Evolutionary conservation across 1,139 yeast genomes (phyloP).

Genomic region (Torulaspora pretoriensis): DNA sequence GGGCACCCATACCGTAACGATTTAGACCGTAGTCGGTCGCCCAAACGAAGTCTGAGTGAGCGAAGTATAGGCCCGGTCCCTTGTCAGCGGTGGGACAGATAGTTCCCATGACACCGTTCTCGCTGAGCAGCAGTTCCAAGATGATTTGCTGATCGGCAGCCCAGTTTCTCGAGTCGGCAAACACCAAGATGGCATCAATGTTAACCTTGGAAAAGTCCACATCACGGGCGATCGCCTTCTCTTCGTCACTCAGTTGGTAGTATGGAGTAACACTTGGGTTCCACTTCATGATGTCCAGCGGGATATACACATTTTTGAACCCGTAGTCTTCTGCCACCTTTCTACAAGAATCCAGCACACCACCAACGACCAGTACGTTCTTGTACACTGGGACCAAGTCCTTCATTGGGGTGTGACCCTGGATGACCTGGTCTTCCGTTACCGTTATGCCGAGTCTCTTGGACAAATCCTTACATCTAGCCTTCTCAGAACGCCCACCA

Average conservation of each 20-base stretch:
- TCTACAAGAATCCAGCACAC: constrained; percentile 77
- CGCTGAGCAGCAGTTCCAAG: constrained; percentile 66
- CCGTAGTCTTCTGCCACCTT: constrained; percentile 76
- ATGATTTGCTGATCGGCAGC: constrained; percentile 88
- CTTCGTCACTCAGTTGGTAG: constrained; percentile 71
- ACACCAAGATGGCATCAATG: constrained; percentile 70
- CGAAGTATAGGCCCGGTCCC: constrained; percentile 79
- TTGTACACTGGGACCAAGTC: constrained; percentile 62
- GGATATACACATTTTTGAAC: constrained; percentile 68
- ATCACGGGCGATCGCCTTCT: constrained; percentile 49
- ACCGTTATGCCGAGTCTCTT: constrained; percentile 56
- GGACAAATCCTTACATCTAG: constrained; percentile 64
- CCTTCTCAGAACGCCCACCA: constrained; percentile 77
- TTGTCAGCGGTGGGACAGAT: constrained; percentile 62
- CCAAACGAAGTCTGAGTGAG: constrained; percentile 87
- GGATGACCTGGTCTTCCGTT: constrained; percentile 73
- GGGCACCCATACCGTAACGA: constrained; percentile 86
- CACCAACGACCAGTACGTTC: constrained; percentile 79
- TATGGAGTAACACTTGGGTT: constrained; percentile 81
- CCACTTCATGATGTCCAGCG: constrained; percentile 80
- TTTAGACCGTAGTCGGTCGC: constrained; percentile 77
- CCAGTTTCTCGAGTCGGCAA: constrained; percentile 85
- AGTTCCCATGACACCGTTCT: constrained; percentile 81
- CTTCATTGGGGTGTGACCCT: constrained; percentile 87
- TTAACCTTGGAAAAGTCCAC: constrained; percentile 60